A percentile compares a stretch with the other conserved stretches of the same genome.
Evolutionary conservation across 148 eudicot species (phyloP).

Genomic region (Talinum fruticosum): DNA sequence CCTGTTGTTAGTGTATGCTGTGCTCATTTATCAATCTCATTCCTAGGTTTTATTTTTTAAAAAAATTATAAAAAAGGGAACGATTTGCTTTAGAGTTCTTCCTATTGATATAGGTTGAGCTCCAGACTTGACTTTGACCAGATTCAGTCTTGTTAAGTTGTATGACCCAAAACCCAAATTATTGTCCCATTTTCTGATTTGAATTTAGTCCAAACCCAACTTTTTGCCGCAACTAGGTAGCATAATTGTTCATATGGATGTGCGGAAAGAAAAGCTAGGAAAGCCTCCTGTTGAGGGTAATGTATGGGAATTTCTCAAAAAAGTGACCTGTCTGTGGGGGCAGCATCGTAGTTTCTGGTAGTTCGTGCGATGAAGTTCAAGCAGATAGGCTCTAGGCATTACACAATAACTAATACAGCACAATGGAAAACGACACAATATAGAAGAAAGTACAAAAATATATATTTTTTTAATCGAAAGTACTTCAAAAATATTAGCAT

Average conservation of each 20-base stretch:
- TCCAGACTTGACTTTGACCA: not conserved
- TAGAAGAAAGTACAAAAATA: not conserved
- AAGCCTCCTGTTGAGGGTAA: not conserved
- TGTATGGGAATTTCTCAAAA: not conserved
- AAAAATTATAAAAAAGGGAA: too few relatives aligned
- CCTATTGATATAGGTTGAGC: not conserved
- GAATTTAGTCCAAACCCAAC: not conserved
- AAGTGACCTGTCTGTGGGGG: not conserved
- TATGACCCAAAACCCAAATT: not conserved
- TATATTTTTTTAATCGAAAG: not conserved
- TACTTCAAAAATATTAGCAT: not conserved
- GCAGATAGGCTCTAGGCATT: not conserved
- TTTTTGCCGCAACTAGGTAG: too few relatives aligned
- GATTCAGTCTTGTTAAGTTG: too few relatives aligned
- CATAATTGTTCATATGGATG: too few relatives aligned
- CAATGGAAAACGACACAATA: not conserved
- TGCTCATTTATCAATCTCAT: too few relatives aligned
- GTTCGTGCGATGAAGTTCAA: not conserved
- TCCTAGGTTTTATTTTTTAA: too few relatives aligned
- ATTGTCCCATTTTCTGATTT: not conserved
- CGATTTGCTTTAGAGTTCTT: not conserved
- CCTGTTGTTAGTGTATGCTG: too few relatives aligned
- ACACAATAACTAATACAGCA: not conserved
- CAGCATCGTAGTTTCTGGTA: not conserved
- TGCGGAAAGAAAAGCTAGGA: too few relatives aligned